Conservation (phyloP, 495 filamentous ascomycete species). For the Neurospora intermedia region DNA sequence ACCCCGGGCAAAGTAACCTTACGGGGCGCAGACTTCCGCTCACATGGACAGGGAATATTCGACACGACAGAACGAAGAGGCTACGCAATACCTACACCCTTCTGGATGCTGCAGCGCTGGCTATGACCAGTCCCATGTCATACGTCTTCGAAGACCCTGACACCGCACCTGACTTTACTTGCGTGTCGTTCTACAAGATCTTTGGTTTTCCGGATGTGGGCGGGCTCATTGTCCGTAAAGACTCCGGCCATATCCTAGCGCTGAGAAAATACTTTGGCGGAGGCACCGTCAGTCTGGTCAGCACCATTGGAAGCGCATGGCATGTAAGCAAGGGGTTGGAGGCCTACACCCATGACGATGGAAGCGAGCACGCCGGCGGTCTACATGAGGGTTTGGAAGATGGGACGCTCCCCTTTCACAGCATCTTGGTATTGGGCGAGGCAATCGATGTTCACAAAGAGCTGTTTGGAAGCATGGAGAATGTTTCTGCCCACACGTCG, state of each 20-base stretch:
- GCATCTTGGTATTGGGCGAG: conserved; percentile 57
- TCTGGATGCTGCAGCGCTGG: conserved; percentile 63
- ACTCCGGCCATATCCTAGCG: conserved; percentile 49
- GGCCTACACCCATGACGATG: not conserved
- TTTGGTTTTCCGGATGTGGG: conserved; percentile 74
- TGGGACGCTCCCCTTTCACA: conserved; percentile 71
- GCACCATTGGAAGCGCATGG: conserved; percentile 47
- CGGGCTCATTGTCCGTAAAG: conserved; percentile 54
- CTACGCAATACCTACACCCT: conserved; percentile 49
- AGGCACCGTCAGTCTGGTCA: conserved; percentile 64
- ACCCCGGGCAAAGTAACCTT: conserved; percentile 73
- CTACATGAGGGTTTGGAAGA: conserved; percentile 65
- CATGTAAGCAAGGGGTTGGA: conserved; percentile 47
- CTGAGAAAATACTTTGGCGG: conserved; percentile 66
- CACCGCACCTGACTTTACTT: conserved; percentile 60
- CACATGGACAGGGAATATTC: conserved; percentile 45
- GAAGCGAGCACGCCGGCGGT: not conserved
- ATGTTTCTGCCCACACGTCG: conserved; percentile 52
- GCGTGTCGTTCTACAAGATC: conserved; percentile 70
- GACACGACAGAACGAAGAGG: conserved; percentile 20
- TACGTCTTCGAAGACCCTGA: conserved; percentile 42
- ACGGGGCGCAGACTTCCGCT: conserved; percentile 58
- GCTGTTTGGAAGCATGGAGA: conserved; percentile 52
- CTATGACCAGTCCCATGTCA: conserved; percentile 53
- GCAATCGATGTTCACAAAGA: conserved; percentile 55